Base-by-base conservation (phyloP, 2,329 filamentous ascomycete genomes). In the Neurospora sp. region DNA sequence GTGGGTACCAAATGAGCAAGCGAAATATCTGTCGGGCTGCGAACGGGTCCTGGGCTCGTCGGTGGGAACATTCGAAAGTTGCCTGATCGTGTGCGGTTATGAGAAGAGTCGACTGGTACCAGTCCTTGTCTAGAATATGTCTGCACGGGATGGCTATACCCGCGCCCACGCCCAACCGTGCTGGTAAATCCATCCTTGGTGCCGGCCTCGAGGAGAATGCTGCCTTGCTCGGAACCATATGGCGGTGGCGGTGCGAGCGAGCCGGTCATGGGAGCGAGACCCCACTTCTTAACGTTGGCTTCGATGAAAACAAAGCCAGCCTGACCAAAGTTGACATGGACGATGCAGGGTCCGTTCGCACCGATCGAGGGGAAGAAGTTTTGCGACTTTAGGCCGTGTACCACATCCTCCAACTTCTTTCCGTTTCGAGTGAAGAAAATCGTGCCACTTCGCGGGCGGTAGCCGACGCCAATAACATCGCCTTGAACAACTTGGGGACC, bases 201-300 rank as follows among this genome's bases (percentile, higher is more conserved):
- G 13, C 96, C 96, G 6, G 93, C 90, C 78, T 97, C 96, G 13
- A 99, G 87, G 38, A 99, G 84, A 75, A 99, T 97, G 78, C 94
- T 97, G 76, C 96, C 96, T 81, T 97, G 93, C 81, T 98, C 96
- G 73, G 93, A 97, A 67, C 96, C 96, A 78, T 99, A 99, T 1
- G 96, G 96, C 68, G 96, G 96, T 62, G 96, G 96, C 17, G 96
- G 96, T 38, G 96, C 96, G 71, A 99, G 85, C 77, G 93, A 97
- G 71, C 96, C 96, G 1, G 93, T 97, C 87, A 96, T 96, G 5
- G 96, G 96, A 67, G 96, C 96, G 69, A 99, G 84, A 1, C 96
- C 96, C 96, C 96, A 99, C 84, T 98, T 99, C 88, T 99, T 99
- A 72, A 99, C 96, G 77, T 99, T 99, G 72, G 95, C 96, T 81